These are phyloP conservation scores for Cystofilobasidium bisporidii DNA, from an alignment of 768 basidiomycete species.

Conservation along the genomic window DNA sequence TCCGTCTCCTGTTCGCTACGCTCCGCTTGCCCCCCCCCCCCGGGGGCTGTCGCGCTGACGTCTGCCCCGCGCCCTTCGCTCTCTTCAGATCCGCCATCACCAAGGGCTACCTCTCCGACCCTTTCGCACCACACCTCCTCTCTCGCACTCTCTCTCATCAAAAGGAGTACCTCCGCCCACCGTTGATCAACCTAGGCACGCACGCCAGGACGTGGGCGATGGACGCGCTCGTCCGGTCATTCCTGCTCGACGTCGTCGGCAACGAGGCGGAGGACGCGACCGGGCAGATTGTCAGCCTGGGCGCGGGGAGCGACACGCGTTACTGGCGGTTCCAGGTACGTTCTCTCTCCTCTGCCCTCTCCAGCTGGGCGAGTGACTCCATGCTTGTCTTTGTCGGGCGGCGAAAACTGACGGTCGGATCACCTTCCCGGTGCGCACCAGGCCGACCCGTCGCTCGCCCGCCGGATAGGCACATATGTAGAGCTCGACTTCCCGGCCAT, in stretches of 20 bases:
- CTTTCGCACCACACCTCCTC: conserved; percentile 59
- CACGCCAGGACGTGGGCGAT: conserved; percentile 72
- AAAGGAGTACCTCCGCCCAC: conserved; percentile 56
- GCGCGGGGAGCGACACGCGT: conserved; percentile 89
- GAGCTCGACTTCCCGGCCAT: conserved; percentile 87
- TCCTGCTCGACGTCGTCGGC: conserved; percentile 43
- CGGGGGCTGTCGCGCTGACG: no score
- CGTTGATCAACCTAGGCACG: conserved; percentile 91
- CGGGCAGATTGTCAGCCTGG: conserved; percentile 85
- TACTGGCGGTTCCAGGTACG: conserved; percentile 84
- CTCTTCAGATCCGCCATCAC: conserved; percentile 57
- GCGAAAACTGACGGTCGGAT: conserved; percentile 12
- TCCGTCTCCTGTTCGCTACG: conserved; percentile 27
- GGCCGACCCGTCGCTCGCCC: conserved; percentile 49
- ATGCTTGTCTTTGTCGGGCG: background rate
- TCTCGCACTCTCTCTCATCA: conserved; percentile 48
- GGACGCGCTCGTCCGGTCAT: conserved; percentile 61
- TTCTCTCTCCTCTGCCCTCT: conserved; percentile 27
- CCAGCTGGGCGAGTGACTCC: background rate
- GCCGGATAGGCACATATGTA: conserved; percentile 54
- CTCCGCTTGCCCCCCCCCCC: background rate
- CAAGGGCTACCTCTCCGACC: conserved; percentile 69
- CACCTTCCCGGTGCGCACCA: conserved; percentile 39
- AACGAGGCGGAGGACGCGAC: conserved; percentile 36
- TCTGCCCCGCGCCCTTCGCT: background rate